Conservation (phyloP, 805 yeast genomes). For the Blastobotrys peoriensis region DNA sequence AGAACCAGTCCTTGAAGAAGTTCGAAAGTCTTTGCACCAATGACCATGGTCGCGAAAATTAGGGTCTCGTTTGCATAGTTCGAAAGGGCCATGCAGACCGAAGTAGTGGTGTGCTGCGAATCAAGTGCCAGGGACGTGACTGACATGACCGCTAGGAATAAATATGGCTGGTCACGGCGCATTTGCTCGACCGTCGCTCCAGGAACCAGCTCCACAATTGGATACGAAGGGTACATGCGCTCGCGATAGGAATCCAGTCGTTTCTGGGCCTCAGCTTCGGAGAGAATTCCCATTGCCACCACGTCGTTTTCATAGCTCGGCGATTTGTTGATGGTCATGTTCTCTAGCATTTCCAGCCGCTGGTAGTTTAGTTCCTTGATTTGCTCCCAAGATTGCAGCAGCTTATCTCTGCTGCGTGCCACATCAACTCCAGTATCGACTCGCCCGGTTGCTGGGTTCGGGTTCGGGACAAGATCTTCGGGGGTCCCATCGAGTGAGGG, state of each 20-base stretch:
- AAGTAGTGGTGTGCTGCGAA: slow-evolving; percentile 4
- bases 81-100: slow-evolving; percentile 19
- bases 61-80: slow-evolving; percentile 27
- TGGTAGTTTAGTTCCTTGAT: slow-evolving; percentile 9
- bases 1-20: slow-evolving; percentile 56
- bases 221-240: slow-evolving; percentile 43
- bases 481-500: slow-evolving; percentile 19
- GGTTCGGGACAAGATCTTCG: slow-evolving; percentile 10
- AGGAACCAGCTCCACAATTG: slow-evolving; percentile 51
- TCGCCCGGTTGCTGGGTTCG: background rate
- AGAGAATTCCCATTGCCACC: slow-evolving; percentile 50
- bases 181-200: slow-evolving; percentile 42
- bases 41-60: slow-evolving; percentile 52
- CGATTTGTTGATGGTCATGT: slow-evolving; percentile 5
- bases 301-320: slow-evolving; percentile 29
- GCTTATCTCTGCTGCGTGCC: slow-evolving; percentile 15
- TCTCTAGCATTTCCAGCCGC: slow-evolving; percentile 13
- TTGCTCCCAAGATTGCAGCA: slow-evolving; percentile 17
- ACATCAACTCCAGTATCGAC: slow-evolving; percentile 13
- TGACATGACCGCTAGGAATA: slow-evolving; percentile 62
- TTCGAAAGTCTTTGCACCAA: slow-evolving; percentile 67
- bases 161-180: slow-evolving; percentile 47
- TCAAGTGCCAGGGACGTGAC: slow-evolving; percentile 40
- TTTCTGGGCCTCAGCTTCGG: slow-evolving; percentile 51
- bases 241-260: slow-evolving; percentile 48